Evolutionary conservation across 2,329 filamentous ascomycete genomes (phyloP).

Genomic region (Neonectria magnoliae): DNA sequence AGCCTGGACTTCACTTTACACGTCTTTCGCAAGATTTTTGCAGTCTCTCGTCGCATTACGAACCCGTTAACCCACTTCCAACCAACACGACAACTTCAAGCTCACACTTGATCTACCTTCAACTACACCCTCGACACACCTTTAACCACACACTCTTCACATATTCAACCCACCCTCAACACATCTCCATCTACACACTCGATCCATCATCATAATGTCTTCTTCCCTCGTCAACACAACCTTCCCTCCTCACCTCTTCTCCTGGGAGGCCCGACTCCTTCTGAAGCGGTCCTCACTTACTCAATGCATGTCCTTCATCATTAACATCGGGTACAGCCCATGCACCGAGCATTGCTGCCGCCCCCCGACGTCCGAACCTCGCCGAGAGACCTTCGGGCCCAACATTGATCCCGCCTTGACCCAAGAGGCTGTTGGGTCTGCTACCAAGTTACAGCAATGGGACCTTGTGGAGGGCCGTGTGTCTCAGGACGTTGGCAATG

Average conservation of each 20-base stretch:
- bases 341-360: conserved; percentile 11
- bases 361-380: too few relatives aligned
- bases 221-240: neutral
- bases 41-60: neutral
- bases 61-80: neutral
- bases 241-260: neutral
- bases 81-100: neutral
- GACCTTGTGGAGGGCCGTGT: neutral
- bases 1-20: neutral
- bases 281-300: neutral
- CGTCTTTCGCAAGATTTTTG: neutral
- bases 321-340: conserved; percentile 5
- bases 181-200: neutral
- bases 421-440: neutral
- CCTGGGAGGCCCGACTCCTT: neutral
- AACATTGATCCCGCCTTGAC: neutral
- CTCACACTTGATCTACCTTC: neutral
- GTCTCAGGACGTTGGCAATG: too few relatives aligned
- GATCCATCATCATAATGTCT: neutral
- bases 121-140: neutral
- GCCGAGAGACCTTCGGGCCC: neutral
- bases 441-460: conserved; percentile 1
- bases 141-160: too few relatives aligned
- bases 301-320: conserved; percentile 9
- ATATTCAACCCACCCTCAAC: neutral